phyloP scores from a whole-genome alignment of 352 stramenopile species.

The Thalassiosira exigua region DNA sequence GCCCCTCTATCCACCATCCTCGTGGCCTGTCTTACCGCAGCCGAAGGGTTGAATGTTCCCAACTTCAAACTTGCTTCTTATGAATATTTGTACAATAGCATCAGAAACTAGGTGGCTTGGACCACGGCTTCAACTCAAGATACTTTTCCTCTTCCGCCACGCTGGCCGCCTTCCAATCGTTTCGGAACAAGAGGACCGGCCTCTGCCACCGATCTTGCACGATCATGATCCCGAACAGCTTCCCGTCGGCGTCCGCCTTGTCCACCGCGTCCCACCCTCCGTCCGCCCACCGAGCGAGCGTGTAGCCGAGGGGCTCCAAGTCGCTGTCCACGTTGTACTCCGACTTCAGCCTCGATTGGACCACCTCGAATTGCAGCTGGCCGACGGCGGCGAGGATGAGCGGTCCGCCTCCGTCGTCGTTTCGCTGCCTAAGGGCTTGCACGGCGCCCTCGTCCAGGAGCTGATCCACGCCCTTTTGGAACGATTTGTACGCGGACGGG shows the following conservation, averaged over 20 bases:
- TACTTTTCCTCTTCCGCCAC: slow-evolving; percentile 79
- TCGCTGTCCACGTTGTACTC: slow-evolving; percentile 87
- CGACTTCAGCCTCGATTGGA: slow-evolving; percentile 85
- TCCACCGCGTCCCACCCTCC: slow-evolving; percentile 83
- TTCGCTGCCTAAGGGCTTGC: slow-evolving; percentile 86
- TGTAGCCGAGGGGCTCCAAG: slow-evolving; percentile 86
- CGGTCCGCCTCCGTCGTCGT: slow-evolving; percentile 85
- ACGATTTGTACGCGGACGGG: slow-evolving; percentile 87
- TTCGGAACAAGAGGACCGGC: slow-evolving; percentile 82
- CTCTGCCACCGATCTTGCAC: slow-evolving; percentile 81
- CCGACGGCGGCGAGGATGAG: slow-evolving; percentile 86
- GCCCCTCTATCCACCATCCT: too few species aligned
- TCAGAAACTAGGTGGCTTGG: slow-evolving; percentile 70
- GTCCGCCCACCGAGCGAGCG: slow-evolving; percentile 85
- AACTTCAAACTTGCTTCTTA: too few species aligned
- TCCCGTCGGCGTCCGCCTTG: slow-evolving; percentile 81
- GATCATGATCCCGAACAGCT: slow-evolving; percentile 85
- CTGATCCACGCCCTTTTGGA: slow-evolving; percentile 87
- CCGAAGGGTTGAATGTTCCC: too few species aligned
- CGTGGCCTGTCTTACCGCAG: too few species aligned
- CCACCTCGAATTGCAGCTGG: slow-evolving; percentile 88
- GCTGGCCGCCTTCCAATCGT: slow-evolving; percentile 83
- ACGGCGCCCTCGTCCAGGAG: slow-evolving; percentile 88
- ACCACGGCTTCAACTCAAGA: slow-evolving; percentile 77
- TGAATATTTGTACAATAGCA: too few species aligned